phyloP scores from a whole-genome alignment of 768 basidiomycete species.

The Pisolithus albus region DNA sequence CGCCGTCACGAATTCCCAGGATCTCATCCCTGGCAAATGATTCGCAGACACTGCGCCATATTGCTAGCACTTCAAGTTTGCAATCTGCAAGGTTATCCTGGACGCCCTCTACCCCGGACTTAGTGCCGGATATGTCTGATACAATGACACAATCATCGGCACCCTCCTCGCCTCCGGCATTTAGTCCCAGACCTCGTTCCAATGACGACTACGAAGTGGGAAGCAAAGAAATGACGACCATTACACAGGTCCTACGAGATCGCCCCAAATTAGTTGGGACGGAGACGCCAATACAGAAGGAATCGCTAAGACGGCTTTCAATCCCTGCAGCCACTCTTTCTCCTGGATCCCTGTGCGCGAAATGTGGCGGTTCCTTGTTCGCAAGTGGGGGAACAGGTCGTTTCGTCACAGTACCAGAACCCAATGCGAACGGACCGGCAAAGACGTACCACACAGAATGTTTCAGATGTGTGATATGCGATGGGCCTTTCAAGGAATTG shows the following conservation, averaged over 20 bases:
- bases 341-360: conserved; percentile 47
- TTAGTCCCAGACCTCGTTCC: conserved; percentile 25
- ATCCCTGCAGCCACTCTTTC: conserved; percentile 28
- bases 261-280: conserved; percentile 15
- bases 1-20: conserved; percentile 26
- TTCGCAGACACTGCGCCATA: conserved; percentile 23
- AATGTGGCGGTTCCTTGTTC: conserved; percentile 55
- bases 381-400: conserved; percentile 49
- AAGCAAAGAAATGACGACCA: conserved; percentile 5
- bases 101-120: conserved; percentile 49
- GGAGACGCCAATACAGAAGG: conserved; percentile 22
- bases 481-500: conserved; percentile 54
- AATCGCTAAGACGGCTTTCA: conserved; percentile 20
- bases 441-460: conserved; percentile 68
- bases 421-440: conserved; percentile 34
- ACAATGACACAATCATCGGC: conserved; percentile 48
- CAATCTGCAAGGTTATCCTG: conserved; percentile 24
- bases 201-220: conserved; percentile 8
- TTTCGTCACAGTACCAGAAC: conserved; percentile 66
- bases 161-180: conserved; percentile 44
- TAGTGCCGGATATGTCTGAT: conserved; percentile 57
- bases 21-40: conserved; percentile 13
- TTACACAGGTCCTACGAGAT: conserved; percentile 5
- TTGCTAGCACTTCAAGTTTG: conserved; percentile 23
- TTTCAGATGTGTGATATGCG: conserved; percentile 67